Evolutionary conservation across 2,329 filamentous ascomycete species (phyloP), one percentile per base, ranked within the genome.

Genomic region (Waltergamsia citrina): DNA sequence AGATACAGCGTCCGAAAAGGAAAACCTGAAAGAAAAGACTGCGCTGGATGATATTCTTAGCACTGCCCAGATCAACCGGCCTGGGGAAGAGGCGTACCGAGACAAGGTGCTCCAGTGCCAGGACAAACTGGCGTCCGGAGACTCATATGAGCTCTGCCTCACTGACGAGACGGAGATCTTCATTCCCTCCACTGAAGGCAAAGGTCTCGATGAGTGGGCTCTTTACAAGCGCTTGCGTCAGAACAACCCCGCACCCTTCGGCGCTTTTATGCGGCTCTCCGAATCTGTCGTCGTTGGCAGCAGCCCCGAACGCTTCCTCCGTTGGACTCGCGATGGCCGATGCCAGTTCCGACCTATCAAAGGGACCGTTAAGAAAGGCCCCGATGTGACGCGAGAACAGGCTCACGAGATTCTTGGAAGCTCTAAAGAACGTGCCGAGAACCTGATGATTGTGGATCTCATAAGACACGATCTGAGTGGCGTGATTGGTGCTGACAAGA

Each of bases 371-470:
- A 70, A 70, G 37, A 82, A 81, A 30, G 32, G 35, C 4, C 21
- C 25, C 6, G 34, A 34, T 17, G 34, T 43, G 28, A 42, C 38
- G 4, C 32, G 36, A n/a, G 34, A 33, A 22, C 27, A 33, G 21
- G 41, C 41, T 3, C 33, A 43, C 22, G 33, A 18, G 16, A 43
- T 43, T 22, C 39, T 43, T 8, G 26, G 29, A n/a, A 69, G 73
- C 0, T 69, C 74, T 1, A 86, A 86, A 49, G 81, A 85, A 52
- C 69, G 71, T 32, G 81, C 81, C 1, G 81, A 86, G 51, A 85
- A 85, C 43, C 64, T 85, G 9, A 86, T 85, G 81, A 85, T 85
- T 43, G 79, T 83, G 1, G 81, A 85, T 50, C 60, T 86, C 2
- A 81, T 84, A 19, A 68, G 81, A 1, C 80, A 85, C 46, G 81